A percentile compares a stretch with the other conserved stretches of the same genome.
Conservation (phyloP, 306 rosid genomes). For the Vigna trinervia region DNA sequence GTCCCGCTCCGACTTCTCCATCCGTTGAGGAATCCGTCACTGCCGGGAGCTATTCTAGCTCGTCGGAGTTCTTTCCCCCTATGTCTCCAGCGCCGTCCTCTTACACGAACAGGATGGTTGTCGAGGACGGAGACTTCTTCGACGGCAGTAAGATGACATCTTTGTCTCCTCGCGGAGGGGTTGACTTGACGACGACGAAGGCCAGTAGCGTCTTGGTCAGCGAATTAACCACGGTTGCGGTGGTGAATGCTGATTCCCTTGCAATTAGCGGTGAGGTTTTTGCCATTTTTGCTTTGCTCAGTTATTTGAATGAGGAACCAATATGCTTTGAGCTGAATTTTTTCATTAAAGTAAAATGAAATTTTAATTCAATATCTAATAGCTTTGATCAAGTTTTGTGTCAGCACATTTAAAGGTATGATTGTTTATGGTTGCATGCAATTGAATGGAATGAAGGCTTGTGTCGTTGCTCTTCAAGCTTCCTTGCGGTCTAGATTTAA, state of each 20-base stretch:
- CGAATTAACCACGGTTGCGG: slow-evolving; percentile 62
- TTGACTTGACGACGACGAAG: slow-evolving; percentile 58
- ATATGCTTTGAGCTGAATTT: neutral
- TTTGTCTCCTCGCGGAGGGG: slow-evolving; percentile 60
- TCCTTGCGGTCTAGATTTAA: neutral
- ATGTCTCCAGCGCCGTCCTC: slow-evolving; percentile 52
- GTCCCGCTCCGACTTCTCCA: slow-evolving; percentile 47
- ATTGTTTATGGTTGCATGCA: no score
- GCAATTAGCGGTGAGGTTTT: slow-evolving; percentile 51
- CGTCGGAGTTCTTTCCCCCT: slow-evolving; percentile 41
- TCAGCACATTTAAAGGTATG: no score
- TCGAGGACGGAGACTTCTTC: slow-evolving; percentile 39
- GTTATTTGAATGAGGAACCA: no score
- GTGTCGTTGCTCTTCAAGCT: no score
- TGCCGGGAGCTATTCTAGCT: slow-evolving; percentile 32
- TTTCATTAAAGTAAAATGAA: neutral
- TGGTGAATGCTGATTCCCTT: slow-evolving; percentile 47
- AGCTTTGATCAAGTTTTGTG: no score
- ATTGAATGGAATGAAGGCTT: no score
- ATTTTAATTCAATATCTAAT: no score
- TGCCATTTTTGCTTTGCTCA: neutral
- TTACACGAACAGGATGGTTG: slow-evolving; percentile 47
- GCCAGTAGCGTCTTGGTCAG: slow-evolving; percentile 58
- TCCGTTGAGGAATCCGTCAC: slow-evolving; percentile 27
- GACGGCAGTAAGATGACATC: slow-evolving; percentile 47